Base-by-base conservation (phyloP, 2,329 filamentous ascomycete genomes). In the Diaporthe ilicicola region DNA sequence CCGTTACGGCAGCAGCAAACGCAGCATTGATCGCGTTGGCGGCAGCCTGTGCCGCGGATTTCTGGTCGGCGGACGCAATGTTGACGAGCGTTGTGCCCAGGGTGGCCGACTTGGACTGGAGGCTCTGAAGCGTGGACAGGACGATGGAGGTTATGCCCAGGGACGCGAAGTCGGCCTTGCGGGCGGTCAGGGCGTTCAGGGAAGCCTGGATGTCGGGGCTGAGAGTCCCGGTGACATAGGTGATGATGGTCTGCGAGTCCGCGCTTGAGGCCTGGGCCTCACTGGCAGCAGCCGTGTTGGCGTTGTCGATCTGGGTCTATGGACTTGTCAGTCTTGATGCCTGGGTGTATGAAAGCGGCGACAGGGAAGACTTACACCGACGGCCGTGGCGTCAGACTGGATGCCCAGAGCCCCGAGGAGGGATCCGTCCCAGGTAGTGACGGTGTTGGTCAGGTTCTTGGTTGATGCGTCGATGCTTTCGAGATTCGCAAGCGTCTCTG, bases 141-240 rank as follows among this genome's bases (percentile, higher is more conserved):
- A 72, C 70, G 32, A 65, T 46, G 13, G 66, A 64, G 19, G 44
- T 59, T 24, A 69, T 51, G 56, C 70, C 44, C 4, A 69, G 39
- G 39, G 66, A 34, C n/a, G 24, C 34, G 32, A 72, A 72, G 50
- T 72, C 66, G 54, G 66, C 56, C 56, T 69, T 46, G 24, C 66
- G 42, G 39, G 59, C 59, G 24, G 51, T 66, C 29, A 72, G 59
- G 39, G 66, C 70, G 34, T 62, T 42, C 32, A 72, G 66, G 10
- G 70, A 64, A 13, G 70, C 70, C 12, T 65, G 46, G 56, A 72
- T 69, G 51, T 72, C 70, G 7, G 70, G 67, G 34, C 27, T 69
- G 19, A 72, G 55, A 17, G 70, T 69, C 10, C 27, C 44, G 44
- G 19, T 69, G n/a, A 69, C 67, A 46, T 68, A 72, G 24, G 24